A percentile compares a stretch with the other conserved stretches of the same genome.
phyloP scores from a whole-genome alignment of 1,284 basidiomycete species.

The Malassezia sp. region DNA sequence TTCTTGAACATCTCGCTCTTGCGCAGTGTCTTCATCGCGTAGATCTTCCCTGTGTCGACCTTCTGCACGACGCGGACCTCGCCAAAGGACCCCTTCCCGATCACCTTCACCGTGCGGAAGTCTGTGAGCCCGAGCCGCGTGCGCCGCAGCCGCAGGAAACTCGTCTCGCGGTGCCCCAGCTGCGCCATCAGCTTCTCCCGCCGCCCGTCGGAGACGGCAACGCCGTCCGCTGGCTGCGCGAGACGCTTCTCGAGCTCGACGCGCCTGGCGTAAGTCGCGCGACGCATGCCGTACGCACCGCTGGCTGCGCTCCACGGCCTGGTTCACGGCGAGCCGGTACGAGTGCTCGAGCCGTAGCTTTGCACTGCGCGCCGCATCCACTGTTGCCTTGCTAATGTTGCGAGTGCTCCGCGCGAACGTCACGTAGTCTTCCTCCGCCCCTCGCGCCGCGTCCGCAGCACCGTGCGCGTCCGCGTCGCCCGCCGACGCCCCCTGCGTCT shows the following conservation, averaged over 20 bases:
- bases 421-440: slow-evolving; percentile 63
- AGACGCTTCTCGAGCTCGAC: slow-evolving; percentile 85
- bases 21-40: slow-evolving; percentile 96
- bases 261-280: slow-evolving; percentile 53
- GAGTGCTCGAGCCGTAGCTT: slow-evolving; percentile 95
- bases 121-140: slow-evolving; percentile 86
- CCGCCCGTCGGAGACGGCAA: slow-evolving; percentile 56
- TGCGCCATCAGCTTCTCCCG: slow-evolving; percentile 83
- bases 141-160: slow-evolving; percentile 71
- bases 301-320: slow-evolving; percentile 75
- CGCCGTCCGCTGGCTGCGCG: slow-evolving; percentile 30
- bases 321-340: slow-evolving; percentile 89
- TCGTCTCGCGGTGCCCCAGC: slow-evolving; percentile 70
- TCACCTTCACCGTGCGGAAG: slow-evolving; percentile 94
- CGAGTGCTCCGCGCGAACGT: slow-evolving; percentile 82
- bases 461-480: background rate
- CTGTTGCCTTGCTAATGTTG: slow-evolving; percentile 73
- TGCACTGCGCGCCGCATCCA: slow-evolving; percentile 83
- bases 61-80: slow-evolving; percentile 95
- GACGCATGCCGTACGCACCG: slow-evolving; percentile 53
- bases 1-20: slow-evolving; percentile 99
- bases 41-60: slow-evolving; percentile 91
- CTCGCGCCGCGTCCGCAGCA: slow-evolving; percentile 9
- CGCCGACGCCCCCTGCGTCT: background rate
- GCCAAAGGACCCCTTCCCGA: slow-evolving; percentile 96